Percentiles rank a stretch among this genome's conserved stretches.
These are phyloP conservation scores for Cercophora samala DNA, from an alignment of 495 filamentous ascomycete genomes.

Conservation along the genomic window DNA sequence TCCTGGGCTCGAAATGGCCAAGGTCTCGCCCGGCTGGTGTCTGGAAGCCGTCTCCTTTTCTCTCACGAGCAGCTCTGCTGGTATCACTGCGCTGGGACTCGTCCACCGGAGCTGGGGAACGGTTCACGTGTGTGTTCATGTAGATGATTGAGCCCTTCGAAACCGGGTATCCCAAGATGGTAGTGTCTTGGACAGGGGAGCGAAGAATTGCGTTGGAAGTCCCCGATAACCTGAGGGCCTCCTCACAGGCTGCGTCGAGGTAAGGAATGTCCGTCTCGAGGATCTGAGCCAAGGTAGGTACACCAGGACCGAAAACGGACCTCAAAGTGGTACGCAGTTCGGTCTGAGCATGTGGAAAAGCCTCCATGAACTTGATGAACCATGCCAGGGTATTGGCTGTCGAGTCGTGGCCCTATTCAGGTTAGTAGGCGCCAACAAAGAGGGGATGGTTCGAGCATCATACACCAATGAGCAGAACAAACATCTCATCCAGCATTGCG, in stretches of 20 bases:
- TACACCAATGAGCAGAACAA: slow-evolving; percentile 17
- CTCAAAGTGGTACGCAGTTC: slow-evolving; percentile 28
- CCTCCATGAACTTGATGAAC: slow-evolving; percentile 36
- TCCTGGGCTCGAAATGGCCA: slow-evolving; percentile 28
- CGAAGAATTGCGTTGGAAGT: slow-evolving; percentile 27
- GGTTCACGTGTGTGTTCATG: slow-evolving; percentile 23
- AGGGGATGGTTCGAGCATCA: neutral
- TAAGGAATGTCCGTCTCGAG: slow-evolving; percentile 35
- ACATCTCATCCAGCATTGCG: slow-evolving; percentile 32
- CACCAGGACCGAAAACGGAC: slow-evolving; percentile 18
- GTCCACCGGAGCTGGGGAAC: slow-evolving; percentile 23
- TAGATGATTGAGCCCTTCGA: slow-evolving; percentile 36
- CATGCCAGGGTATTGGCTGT: slow-evolving; percentile 33
- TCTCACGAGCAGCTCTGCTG: slow-evolving; percentile 20
- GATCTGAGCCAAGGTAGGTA: slow-evolving; percentile 31
- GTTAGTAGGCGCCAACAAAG: neutral
- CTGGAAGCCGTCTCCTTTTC: slow-evolving; percentile 20
- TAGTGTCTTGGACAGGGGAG: slow-evolving; percentile 32
- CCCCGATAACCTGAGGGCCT: slow-evolving; percentile 31
- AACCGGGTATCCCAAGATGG: slow-evolving; percentile 33
- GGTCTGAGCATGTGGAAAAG: slow-evolving; percentile 27
- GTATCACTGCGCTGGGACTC: slow-evolving; percentile 27
- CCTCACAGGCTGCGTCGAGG: slow-evolving; percentile 38
- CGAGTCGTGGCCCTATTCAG: slow-evolving; percentile 27
- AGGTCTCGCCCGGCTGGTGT: slow-evolving; percentile 26